Evolutionary conservation across 176 grass and related monocot genomes (phyloP).

Genomic region (barley (Hordeum vulgare)): DNA sequence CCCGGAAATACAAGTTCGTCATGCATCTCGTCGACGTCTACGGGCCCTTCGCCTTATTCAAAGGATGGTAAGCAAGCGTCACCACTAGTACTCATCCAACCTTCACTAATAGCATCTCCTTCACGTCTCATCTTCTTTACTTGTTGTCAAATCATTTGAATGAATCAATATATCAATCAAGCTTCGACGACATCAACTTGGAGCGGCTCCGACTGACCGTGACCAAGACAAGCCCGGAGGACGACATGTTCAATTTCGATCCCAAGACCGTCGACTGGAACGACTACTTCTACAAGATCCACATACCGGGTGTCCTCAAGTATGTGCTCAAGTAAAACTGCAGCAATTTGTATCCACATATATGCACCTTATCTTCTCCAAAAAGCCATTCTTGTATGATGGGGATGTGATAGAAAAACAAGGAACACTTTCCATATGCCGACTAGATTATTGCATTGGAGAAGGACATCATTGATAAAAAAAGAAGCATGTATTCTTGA

Average conservation of each 20-base stretch:
- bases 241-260: constrained; percentile 39
- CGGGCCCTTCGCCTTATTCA: constrained; percentile 63
- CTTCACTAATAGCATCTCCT: neutral
- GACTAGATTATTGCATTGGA: neutral
- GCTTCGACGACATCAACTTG: constrained; percentile 61
- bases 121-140: neutral
- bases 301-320: constrained; percentile 58
- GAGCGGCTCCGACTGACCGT: constrained; percentile 42
- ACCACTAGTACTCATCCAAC: neutral
- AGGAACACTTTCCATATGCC: neutral
- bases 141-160: neutral
- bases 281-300: constrained; percentile 44
- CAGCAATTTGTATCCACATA: neutral
- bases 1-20: constrained; percentile 43
- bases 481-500: neutral
- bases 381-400: neutral
- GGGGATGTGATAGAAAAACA: neutral
- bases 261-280: constrained; percentile 51
- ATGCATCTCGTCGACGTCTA: constrained; percentile 70
- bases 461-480: neutral
- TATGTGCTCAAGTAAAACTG: constrained; percentile 44
- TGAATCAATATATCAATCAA: neutral
- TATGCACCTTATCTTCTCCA: neutral
- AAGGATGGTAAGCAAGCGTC: constrained; percentile 39
- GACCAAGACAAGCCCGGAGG: constrained; percentile 10